phyloP scores from a whole-genome alignment of 2,329 filamentous ascomycete genomes.

The Incumbomyces delicatus region DNA sequence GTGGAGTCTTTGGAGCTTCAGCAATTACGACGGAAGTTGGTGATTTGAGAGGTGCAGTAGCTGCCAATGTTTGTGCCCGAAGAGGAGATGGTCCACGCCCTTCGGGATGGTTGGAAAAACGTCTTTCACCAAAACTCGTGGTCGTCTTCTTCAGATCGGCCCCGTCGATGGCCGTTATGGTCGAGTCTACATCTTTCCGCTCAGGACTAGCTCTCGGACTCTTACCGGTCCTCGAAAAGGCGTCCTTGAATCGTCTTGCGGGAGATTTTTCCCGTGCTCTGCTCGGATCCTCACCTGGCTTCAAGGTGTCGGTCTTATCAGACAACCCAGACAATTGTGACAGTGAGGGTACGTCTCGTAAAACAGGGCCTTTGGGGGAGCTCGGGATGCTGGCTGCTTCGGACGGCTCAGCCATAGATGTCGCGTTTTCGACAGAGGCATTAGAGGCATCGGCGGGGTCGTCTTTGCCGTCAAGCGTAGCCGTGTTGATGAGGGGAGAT shows the following conservation, averaged over 20 bases:
- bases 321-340: slow-evolving; percentile 15
- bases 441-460: not conserved
- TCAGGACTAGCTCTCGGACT: slow-evolving; percentile 41
- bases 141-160: not conserved
- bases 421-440: slow-evolving; percentile 8
- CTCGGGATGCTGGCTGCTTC: slow-evolving; percentile 5
- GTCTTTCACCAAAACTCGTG: slow-evolving; percentile 4
- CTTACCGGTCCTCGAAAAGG: slow-evolving; percentile 52
- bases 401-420: slow-evolving; percentile 12
- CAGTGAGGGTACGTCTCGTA: not conserved
- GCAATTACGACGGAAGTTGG: slow-evolving; percentile 19
- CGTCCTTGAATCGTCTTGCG: slow-evolving; percentile 60
- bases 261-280: slow-evolving; percentile 56
- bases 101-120: slow-evolving; percentile 2
- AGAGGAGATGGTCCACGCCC: slow-evolving; percentile 2
- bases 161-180: not conserved
- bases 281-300: slow-evolving; percentile 23
- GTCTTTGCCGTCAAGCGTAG: slow-evolving; percentile 23
- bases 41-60: slow-evolving; percentile 27
- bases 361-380: slow-evolving; percentile 12
- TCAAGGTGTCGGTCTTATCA: slow-evolving; percentile 25
- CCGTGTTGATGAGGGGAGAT: slow-evolving; percentile 55
- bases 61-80: slow-evolving; percentile 9
- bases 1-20: slow-evolving; percentile 19
- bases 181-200: slow-evolving; percentile 17